These are phyloP conservation scores for Boletus patriciae DNA, from an alignment of 768 basidiomycete species.

Conservation along the genomic window DNA sequence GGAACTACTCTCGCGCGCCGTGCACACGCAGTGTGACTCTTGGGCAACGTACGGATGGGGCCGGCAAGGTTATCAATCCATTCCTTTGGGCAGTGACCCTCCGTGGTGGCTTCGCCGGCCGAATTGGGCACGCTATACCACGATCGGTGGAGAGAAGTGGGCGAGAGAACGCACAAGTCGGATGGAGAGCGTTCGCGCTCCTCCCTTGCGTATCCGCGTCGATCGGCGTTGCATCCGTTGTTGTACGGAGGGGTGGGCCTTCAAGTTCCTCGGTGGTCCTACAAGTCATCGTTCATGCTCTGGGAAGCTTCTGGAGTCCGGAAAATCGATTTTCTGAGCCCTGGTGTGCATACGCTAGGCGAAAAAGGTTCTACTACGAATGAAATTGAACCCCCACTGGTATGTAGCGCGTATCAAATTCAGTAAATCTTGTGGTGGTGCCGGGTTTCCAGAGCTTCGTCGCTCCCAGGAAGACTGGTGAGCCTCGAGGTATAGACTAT, in stretches of 20 bases:
- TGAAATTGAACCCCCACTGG: too few species aligned
- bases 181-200: constrained; percentile 1
- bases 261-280: neutral
- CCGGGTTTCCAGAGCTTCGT: neutral
- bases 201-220: constrained; percentile 9
- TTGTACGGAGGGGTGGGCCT: constrained; percentile 4
- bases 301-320: neutral
- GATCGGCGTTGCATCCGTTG: constrained; percentile 4
- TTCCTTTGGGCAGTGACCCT: constrained; percentile 40
- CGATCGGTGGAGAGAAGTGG: constrained; percentile 43
- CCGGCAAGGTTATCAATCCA: constrained; percentile 38
- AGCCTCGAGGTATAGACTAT: constrained; percentile 1
- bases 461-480: neutral
- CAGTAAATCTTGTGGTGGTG: neutral
- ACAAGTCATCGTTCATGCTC: neutral
- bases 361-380: too few species aligned
- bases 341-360: neutral
- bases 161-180: constrained; percentile 9
- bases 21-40: constrained; percentile 36
- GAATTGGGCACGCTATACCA: constrained; percentile 36
- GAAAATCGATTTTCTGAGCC: neutral
- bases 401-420: neutral
- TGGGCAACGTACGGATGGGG: constrained; percentile 42
- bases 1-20: constrained; percentile 15
- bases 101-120: constrained; percentile 38